phyloP scores from a whole-genome alignment of 1,139 yeast genomes.

The Yamadazyma songkhlaensis region DNA sequence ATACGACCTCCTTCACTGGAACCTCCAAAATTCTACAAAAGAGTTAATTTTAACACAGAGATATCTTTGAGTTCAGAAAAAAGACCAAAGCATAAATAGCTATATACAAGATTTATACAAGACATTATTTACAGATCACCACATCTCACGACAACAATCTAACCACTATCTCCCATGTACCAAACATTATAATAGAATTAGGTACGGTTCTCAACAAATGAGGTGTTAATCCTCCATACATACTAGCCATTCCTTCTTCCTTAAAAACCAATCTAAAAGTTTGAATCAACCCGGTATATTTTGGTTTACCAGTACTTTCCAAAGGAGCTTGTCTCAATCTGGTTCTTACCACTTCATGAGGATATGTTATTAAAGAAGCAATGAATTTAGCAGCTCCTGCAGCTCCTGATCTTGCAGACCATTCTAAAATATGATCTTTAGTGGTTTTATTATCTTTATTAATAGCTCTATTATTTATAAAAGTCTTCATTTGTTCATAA shows the following conservation, averaged over 20 bases:
- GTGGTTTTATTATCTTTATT: slow-evolving; percentile 47
- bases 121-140: not conserved
- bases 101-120: slow-evolving; percentile 11
- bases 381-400: slow-evolving; percentile 95
- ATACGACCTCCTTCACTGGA: slow-evolving; percentile 36
- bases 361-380: slow-evolving; percentile 91
- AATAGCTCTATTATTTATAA: slow-evolving; percentile 60
- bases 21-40: slow-evolving; percentile 41
- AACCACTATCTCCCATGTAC: slow-evolving; percentile 96
- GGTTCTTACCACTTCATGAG: slow-evolving; percentile 96
- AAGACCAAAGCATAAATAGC: slow-evolving; percentile 14
- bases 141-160: slow-evolving; percentile 60
- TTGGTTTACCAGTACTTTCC: slow-evolving; percentile 69
- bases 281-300: slow-evolving; percentile 86
- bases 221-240: slow-evolving; percentile 98
- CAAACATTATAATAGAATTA: slow-evolving; percentile 97
- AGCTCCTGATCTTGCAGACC: slow-evolving; percentile 96
- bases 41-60: slow-evolving; percentile 45
- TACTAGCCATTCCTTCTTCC: slow-evolving; percentile 89
- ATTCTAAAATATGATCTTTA: slow-evolving; percentile 69
- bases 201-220: slow-evolving; percentile 97
- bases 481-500: slow-evolving; percentile 87
- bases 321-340: slow-evolving; percentile 92
- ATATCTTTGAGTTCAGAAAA: slow-evolving; percentile 90
- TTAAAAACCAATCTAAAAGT: slow-evolving; percentile 78